Base-by-base conservation (phyloP, 371 early-diverging fungal species). In the Actinomortierella wolfii region DNA sequence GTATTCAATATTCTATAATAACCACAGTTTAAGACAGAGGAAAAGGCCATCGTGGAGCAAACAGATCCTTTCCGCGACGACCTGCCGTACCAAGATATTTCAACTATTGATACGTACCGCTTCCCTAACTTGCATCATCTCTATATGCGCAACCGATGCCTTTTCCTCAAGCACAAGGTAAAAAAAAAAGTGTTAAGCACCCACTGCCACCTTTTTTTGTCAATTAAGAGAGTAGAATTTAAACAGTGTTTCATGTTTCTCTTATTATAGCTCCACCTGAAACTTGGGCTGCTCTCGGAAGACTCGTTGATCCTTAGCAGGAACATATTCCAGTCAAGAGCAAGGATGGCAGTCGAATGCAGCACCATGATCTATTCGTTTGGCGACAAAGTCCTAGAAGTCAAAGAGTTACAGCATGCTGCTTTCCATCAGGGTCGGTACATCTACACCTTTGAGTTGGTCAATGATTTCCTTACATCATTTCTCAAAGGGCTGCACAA, bases 301-400 rank as follows among this genome's bases (percentile, higher is more conserved):
- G 46, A 57, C n/a, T 45, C 58, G 3, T 48, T 50, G 1, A 48
- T 61, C 1, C 15, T 54, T 41, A 62, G 59, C 39, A 51, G 45
- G 55, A 70, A 70, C 46, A 79, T 85, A 42, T 86, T 83, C 59
- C 85, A 88, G 46, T 79, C 86, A 0, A 63, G 63, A 3, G 78
- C 81, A 18, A 69, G 78, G 8, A 70, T 78, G 23, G 80, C 83
- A 6, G 73, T 89, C 25, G 81, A 83, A 57, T 86, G 87, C 70
- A 81, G 80, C 0, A 87, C 87, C 2, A 83, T 80, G 4, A 85
- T 85, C 26, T 86, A 83, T 48, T 87, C 87, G 0, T 89, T 85
- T 65, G 87, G 86, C 18, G 78, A 84, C 28, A 80, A 83, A 15
- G 84, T 85, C 1, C 60, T 86, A 3, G 81, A 84, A 51, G 77